phyloP scores from a whole-genome alignment of 352 stramenopile genomes.

The Thalassiosira mediterranea region DNA sequence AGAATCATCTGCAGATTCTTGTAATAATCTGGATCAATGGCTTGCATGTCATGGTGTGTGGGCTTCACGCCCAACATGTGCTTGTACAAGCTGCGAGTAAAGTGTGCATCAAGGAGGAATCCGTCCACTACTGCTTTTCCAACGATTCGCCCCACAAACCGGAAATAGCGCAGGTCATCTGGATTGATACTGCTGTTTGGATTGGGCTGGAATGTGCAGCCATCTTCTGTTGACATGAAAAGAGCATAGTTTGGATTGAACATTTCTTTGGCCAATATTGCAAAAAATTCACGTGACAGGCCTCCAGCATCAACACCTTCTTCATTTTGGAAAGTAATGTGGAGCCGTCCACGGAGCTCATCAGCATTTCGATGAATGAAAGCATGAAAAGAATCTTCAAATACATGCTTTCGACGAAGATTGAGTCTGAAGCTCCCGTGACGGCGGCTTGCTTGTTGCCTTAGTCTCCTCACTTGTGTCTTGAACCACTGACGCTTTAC shows the following conservation, averaged over 20 bases:
- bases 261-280: constrained; percentile 98
- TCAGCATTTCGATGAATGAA: constrained; percentile 94
- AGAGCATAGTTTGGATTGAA: constrained; percentile 99
- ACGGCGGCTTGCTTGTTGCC: constrained; percentile 86
- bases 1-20: constrained; percentile 89
- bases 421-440: constrained; percentile 89
- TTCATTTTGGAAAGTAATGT: constrained; percentile 98
- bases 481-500: constrained; percentile 99
- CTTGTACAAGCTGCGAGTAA: constrained; percentile 98
- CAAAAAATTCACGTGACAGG: constrained; percentile 97
- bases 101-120: constrained; percentile 98
- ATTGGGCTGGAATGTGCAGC: constrained; percentile 99
- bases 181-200: constrained; percentile 97
- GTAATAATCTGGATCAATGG: constrained; percentile 93
- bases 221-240: constrained; percentile 98
- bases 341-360: constrained; percentile 95
- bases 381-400: constrained; percentile 99
- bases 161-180: constrained; percentile 98
- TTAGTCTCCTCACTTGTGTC: constrained; percentile 88
- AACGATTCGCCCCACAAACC: constrained; percentile 93
- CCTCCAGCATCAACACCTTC: constrained; percentile 98
- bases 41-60: constrained; percentile 98
- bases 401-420: constrained; percentile 95
- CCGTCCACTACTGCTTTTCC: constrained; percentile 98
- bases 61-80: constrained; percentile 97